Evolutionary conservation across 495 filamentous ascomycete species (phyloP), one percentile per base, ranked within the genome.

Genomic region (Chaetomium cochliodes): DNA sequence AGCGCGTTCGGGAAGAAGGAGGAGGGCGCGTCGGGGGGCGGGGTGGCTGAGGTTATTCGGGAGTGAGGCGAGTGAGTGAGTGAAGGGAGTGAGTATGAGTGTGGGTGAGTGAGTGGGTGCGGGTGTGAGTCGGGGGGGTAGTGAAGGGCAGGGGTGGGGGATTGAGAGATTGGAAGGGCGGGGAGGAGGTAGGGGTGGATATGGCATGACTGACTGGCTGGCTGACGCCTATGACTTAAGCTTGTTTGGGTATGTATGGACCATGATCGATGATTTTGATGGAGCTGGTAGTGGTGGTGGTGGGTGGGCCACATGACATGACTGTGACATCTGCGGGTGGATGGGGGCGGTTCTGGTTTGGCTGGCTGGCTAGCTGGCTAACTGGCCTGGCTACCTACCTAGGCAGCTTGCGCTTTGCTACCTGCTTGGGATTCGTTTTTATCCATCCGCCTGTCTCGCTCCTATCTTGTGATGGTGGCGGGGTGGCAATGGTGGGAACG

Each of bases 1-100:
- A 71, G 70, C 15, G 77, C 74, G 20, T 81, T 77, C 70, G 66
- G 47, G 69, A 78, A 75, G 68, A 78, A 80, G 46, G 76, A 79
- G 42, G 66, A 67, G 26, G 0, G n/a, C 11, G 0, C 52, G 41
- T n/a, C 28, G 26, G 16, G 52, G 52, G 15, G 16, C 8, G 30
- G 30, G 54, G 50, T 30, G 22, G 55, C 37, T 22, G 72, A 73
- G 39, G 60, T 57, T 42, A 73, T 75, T 18, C 67, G 37, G 68
- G 72, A 74, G 65, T 30, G 28, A 30, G 28, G 28, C n/a, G n/a
- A n/a, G n/a, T n/a, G n/a, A n/a, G n/a, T n/a, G n/a, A n/a, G n/a
- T n/a, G n/a, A 33, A 33, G 30, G 30, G 30, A 33, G 30, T 33
- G 30, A 33, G 30, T 33, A 3, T 33, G 30, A 33, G 30, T 33